phyloP scores from a whole-genome alignment of 768 basidiomycete species.

The Boletus pseudopeckii region DNA sequence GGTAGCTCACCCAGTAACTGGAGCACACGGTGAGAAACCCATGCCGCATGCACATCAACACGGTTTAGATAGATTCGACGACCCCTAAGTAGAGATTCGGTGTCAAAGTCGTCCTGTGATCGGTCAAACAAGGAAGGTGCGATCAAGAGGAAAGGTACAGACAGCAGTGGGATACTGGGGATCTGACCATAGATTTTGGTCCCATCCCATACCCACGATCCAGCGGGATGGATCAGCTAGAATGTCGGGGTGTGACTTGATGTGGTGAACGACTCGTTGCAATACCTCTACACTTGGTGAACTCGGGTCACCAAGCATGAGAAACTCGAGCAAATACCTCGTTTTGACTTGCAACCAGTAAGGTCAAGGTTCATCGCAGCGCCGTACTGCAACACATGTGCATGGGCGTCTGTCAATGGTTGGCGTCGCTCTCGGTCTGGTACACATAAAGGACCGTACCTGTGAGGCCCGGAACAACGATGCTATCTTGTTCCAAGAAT shows the following conservation, averaged over 20 bases:
- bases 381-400: constrained; percentile 74
- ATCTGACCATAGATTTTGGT: constrained; percentile 77
- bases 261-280: constrained; percentile 54
- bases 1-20: constrained; percentile 63
- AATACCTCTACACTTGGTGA: constrained; percentile 51
- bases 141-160: constrained; percentile 23
- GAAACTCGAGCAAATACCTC: constrained; percentile 40
- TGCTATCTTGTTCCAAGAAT: constrained; percentile 34
- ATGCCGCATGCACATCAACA: constrained; percentile 81
- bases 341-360: constrained; percentile 51
- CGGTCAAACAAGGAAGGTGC: neutral
- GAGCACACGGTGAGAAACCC: constrained; percentile 79
- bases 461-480: constrained; percentile 70
- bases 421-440: neutral
- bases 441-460: constrained; percentile 38
- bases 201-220: constrained; percentile 92
- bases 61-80: constrained; percentile 72
- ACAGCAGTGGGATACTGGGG: constrained; percentile 72
- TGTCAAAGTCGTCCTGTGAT: constrained; percentile 65
- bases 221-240: constrained; percentile 53
- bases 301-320: neutral
- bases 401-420: constrained; percentile 63
- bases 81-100: constrained; percentile 61
- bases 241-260: constrained; percentile 55
- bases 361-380: constrained; percentile 62